These are phyloP conservation scores for Fusarium haematococcum DNA, from an alignment of 2,329 filamentous ascomycete genomes.

Conservation along the genomic window DNA sequence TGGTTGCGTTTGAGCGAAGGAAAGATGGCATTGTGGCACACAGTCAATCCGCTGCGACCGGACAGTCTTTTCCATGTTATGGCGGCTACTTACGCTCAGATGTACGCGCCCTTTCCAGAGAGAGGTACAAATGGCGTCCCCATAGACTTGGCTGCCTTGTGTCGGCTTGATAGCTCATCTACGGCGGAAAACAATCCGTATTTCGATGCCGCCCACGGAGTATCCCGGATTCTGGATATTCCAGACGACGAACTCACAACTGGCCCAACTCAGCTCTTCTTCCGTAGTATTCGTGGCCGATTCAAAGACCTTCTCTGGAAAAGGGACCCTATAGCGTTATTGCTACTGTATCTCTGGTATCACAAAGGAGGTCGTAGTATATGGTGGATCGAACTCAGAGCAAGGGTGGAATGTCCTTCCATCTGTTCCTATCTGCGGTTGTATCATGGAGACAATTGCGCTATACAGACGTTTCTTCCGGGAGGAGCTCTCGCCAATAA, in stretches of 20 bases:
- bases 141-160: conserved; percentile 37
- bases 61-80: conserved; percentile 52
- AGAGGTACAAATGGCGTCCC: conserved; percentile 44
- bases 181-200: conserved; percentile 52
- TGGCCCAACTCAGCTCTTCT: conserved; percentile 51
- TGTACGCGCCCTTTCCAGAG: conserved; percentile 50
- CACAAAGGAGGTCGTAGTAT: conserved; percentile 52
- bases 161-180: conserved; percentile 45
- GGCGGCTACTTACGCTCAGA: conserved; percentile 50
- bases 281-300: conserved; percentile 45
- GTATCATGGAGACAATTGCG: conserved; percentile 43
- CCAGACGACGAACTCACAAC: conserved; percentile 46
- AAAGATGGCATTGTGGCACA: conserved; percentile 53
- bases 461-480: conserved; percentile 48
- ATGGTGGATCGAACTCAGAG: conserved; percentile 58
- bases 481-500: conserved; percentile 47
- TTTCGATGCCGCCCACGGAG: conserved; percentile 51
- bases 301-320: conserved; percentile 49
- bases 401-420: conserved; percentile 56
- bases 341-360: conserved; percentile 59
- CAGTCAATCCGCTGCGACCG: conserved; percentile 49
- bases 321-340: conserved; percentile 53
- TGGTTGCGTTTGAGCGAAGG: conserved; percentile 51
- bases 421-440: conserved; percentile 53
- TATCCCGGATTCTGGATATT: conserved; percentile 48